phyloP scores from a whole-genome alignment of 108 stramenopile species.

The Aurantiochytrium sp. region DNA sequence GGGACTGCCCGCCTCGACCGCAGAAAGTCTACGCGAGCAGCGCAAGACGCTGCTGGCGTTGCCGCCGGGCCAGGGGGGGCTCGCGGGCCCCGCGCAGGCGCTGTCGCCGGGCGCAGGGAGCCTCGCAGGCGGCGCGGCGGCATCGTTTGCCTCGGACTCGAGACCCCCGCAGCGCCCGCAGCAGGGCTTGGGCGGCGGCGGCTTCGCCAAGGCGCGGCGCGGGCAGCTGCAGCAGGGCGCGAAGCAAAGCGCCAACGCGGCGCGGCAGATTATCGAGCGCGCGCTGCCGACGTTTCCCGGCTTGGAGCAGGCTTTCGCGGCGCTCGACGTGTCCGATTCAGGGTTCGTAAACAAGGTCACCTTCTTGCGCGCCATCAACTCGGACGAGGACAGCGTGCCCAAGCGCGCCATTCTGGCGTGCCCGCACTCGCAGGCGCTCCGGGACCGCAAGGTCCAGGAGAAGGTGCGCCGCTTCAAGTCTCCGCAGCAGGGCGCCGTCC shows the following conservation, averaged over 20 bases:
- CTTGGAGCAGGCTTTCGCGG: neutral
- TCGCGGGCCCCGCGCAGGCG: too few relatives aligned
- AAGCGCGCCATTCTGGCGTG: neutral
- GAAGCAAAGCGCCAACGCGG: neutral
- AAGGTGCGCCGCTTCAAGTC: neutral
- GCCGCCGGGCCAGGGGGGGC: too few relatives aligned
- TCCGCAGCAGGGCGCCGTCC: neutral
- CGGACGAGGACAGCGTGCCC: neutral
- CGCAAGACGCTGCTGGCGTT: too few relatives aligned
- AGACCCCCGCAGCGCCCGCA: too few relatives aligned
- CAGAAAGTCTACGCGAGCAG: too few relatives aligned
- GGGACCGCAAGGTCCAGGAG: neutral
- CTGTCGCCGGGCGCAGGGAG: too few relatives aligned
- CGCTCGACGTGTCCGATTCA: neutral
- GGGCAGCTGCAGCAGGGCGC: neutral
- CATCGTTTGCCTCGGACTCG: too few relatives aligned
- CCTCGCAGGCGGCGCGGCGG: too few relatives aligned
- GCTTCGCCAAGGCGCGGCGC: neutral
- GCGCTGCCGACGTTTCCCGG: neutral
- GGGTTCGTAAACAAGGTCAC: slow-evolving; percentile 15
- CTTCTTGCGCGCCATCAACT: neutral
- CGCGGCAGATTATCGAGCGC: neutral
- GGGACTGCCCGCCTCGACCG: too few relatives aligned
- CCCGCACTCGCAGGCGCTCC: neutral
- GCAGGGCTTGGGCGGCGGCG: neutral